Percentiles rank a stretch among this genome's conserved stretches.
Conservation (phyloP, 148 eudicot species). For the Limonium bicolor region DNA sequence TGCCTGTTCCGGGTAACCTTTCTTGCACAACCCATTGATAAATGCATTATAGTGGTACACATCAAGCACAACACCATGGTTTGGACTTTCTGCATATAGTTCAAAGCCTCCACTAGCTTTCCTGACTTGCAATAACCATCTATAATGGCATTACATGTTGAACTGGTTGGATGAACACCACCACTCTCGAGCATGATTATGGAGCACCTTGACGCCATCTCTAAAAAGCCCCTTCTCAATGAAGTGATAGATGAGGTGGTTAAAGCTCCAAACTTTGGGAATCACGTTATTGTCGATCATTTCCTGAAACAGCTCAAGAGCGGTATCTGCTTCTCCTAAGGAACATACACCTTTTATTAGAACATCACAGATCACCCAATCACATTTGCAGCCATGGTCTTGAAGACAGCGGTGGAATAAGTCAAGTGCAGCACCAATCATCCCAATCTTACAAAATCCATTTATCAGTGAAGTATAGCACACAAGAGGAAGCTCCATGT, state of each 20-base stretch:
- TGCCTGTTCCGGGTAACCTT: conserved; percentile 17
- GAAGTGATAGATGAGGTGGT: conserved; percentile 19
- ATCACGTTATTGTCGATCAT: conserved; percentile 13
- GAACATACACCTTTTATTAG: conserved; percentile 22
- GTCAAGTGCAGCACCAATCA: conserved; percentile 20
- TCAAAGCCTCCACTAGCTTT: conserved; percentile 18
- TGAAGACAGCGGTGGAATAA: conserved; percentile 17
- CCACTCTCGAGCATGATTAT: conserved; percentile 15
- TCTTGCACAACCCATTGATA: conserved; percentile 27
- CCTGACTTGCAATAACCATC: conserved; percentile 26
- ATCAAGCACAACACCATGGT: conserved; percentile 16
- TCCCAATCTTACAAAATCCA: conserved; percentile 21
- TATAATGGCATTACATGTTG: conserved; percentile 20
- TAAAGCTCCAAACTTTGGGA: conserved; percentile 16
- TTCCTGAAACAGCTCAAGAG: conserved; percentile 12
- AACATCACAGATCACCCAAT: conserved; percentile 15
- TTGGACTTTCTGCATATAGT: conserved; percentile 20
- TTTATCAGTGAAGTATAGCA: conserved; percentile 24
- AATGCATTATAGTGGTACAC: conserved; percentile 19
- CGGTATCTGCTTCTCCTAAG: conserved; percentile 27
- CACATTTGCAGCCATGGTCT: conserved; percentile 21
- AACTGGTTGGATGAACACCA: conserved; percentile 10
- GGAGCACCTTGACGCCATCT: conserved; percentile 17
- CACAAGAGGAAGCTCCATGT: conserved; percentile 26
- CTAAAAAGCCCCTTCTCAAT: conserved; percentile 24